Evolutionary conservation across 2,329 filamentous ascomycete species (phyloP), one percentile per base, ranked within the genome.

Genomic region (Blumeria graminis): DNA sequence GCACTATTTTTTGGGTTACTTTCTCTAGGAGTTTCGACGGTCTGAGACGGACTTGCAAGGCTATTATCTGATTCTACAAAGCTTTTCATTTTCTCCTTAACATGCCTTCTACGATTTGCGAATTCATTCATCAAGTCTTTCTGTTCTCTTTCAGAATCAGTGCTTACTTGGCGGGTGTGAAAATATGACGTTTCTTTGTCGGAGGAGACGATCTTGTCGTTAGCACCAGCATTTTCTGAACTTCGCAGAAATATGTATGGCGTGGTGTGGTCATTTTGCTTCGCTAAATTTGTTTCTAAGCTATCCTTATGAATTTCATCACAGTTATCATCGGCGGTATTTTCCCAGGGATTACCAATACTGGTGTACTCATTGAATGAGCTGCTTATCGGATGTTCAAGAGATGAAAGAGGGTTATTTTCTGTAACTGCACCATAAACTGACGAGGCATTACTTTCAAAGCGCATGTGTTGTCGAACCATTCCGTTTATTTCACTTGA

Each of bases 401-500:
- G 22, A 1, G 22, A 28, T 28, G 22, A 28, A 28, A 28, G 22
- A 28, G 22, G 22, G 22, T 28, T 28, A 28, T 28, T 28, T 28
- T 28, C 22, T 28, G 22, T 28, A 4, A 28, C 22, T 32, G 58
- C 60, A 6, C 77, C 78, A 61, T 86, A 87, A 32, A 92, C 74
- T 0, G 87, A 93, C 0, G 90, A 96, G 13, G 80, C 76, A 58
- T 82, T 82, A 69, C 90, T 96, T 60, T 82, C 80, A 36, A 80
- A 80, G 55, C 92, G 80, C 43, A 96, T 71, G 71, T 96, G 92
- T 59, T 89, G 82, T 35, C 84, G 80, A 50, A 94, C 81, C 72
- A 94, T 77, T 1, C 84, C 84, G 63, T 82, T 90, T 14, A 95
- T 72, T 0, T 86, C 87, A 16, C 71, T 70, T 14, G 72, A 72